A percentile compares a stretch with the other conserved stretches of the same genome.
These are phyloP conservation scores for Ceratobasidium sp. DNA, from an alignment of 1,284 basidiomycete genomes.

Conservation along the genomic window DNA sequence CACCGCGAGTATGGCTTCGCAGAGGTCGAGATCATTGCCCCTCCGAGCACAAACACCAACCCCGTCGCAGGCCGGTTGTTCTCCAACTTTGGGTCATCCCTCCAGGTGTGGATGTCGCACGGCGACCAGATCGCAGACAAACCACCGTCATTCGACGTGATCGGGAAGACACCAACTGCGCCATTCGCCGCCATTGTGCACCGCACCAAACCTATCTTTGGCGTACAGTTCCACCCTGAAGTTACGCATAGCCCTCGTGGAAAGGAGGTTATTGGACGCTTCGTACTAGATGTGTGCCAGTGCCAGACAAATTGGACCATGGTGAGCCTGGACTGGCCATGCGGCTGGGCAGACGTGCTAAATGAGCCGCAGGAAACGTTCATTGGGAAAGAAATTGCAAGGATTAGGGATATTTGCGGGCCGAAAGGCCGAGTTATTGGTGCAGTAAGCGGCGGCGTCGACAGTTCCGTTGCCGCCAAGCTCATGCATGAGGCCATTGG, in stretches of 20 bases:
- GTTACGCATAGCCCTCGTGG: slow-evolving; percentile 95
- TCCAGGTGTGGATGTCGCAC: slow-evolving; percentile 99
- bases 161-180: slow-evolving; percentile 88
- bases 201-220: slow-evolving; percentile 89
- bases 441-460: slow-evolving; percentile 97
- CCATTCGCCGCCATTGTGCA: slow-evolving; percentile 96
- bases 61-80: slow-evolving; percentile 82
- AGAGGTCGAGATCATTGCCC: slow-evolving; percentile 78
- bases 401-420: slow-evolving; percentile 96
- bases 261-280: slow-evolving; percentile 90
- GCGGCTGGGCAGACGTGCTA: background rate
- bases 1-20: slow-evolving; percentile 97
- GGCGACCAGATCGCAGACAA: slow-evolving; percentile 91
- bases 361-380: slow-evolving; percentile 81
- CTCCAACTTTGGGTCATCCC: slow-evolving; percentile 42
- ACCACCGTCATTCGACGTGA: slow-evolving; percentile 87
- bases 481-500: slow-evolving; percentile 99
- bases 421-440: slow-evolving; percentile 96
- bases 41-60: slow-evolving; percentile 62
- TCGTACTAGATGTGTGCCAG: slow-evolving; percentile 86
- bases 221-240: slow-evolving; percentile 99
- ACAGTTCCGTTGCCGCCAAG: slow-evolving; percentile 98
- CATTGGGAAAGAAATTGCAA: slow-evolving; percentile 95
- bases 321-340: slow-evolving; percentile 61
- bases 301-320: slow-evolving; percentile 94